Percentiles rank a stretch among this genome's conserved stretches.
Conservation (phyloP, 164 flowering plant species). For the Vitis rotundifolia region DNA sequence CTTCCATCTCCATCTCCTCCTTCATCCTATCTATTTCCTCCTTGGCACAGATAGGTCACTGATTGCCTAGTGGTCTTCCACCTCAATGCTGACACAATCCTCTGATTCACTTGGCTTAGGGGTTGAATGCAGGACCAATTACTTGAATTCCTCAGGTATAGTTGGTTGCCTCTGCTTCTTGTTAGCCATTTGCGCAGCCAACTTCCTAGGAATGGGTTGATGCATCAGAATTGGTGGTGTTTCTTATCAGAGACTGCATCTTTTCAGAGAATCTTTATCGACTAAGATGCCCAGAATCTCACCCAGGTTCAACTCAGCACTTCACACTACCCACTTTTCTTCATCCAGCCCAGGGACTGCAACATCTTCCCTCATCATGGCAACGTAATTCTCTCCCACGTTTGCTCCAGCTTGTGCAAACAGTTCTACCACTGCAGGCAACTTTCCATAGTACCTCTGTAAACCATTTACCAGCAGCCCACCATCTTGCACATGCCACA, state of each 20-base stretch:
- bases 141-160: conserved; percentile 36
- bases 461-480: conserved; percentile 31
- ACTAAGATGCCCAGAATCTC: too few species aligned
- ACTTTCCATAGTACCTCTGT: conserved; percentile 56
- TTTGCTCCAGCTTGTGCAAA: conserved; percentile 57
- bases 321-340: conserved; percentile 20
- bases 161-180: conserved; percentile 26
- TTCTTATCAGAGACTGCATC: conserved; percentile 38
- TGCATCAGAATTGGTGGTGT: conserved; percentile 37
- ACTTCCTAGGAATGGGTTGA: conserved; percentile 80
- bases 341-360: conserved; percentile 40
- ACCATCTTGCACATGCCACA: conserved; percentile 41
- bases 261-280: conserved; percentile 26
- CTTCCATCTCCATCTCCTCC: conserved; percentile 89
- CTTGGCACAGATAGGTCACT: conserved; percentile 45
- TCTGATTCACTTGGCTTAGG: conserved; percentile 19
- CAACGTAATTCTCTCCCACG: conserved; percentile 31
- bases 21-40: conserved; percentile 76
- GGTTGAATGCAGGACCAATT: conserved; percentile 14
- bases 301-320: too few species aligned
- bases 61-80: conserved; percentile 32
- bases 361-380: conserved; percentile 48
- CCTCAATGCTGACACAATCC: conserved; percentile 51
- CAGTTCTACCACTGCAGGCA: conserved; percentile 59
- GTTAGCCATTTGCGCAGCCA: conserved; percentile 69